phyloP scores from a whole-genome alignment of 345 rosid species.

The Barbarea vulgaris region DNA sequence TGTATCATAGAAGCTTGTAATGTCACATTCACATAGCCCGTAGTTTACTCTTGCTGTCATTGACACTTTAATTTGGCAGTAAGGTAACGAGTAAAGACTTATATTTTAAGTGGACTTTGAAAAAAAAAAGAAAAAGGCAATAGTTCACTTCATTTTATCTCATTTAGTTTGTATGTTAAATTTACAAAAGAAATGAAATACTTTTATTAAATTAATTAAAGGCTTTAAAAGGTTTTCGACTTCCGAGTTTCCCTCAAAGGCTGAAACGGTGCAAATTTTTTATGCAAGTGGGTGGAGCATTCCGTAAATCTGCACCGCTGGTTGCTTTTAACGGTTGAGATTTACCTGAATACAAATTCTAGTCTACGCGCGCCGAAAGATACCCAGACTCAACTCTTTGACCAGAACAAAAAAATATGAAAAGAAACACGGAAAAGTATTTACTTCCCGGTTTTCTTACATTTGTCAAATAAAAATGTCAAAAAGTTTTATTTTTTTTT shows the following conservation, averaged over 20 bases:
- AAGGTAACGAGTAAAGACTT: background rate
- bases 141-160: background rate
- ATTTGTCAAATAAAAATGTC: background rate
- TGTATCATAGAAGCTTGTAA: background rate
- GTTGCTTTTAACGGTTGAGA: background rate
- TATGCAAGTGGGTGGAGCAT: background rate
- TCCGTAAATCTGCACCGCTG: background rate
- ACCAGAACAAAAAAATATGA: background rate
- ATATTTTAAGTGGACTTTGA: background rate
- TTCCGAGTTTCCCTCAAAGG: constrained; percentile 1
- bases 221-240: background rate
- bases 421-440: background rate
- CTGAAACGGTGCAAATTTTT: background rate
- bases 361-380: constrained; percentile 17
- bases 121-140: background rate
- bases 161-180: background rate
- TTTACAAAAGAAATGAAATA: background rate
- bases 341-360: background rate
- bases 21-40: background rate
- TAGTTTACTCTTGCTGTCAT: background rate
- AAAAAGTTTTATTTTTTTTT: background rate
- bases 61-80: background rate
- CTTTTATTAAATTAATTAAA: background rate
- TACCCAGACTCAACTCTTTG: constrained; percentile 11
- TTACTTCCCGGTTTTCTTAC: background rate